phyloP scores from a whole-genome alignment of 371 early-diverging fungal genomes.

The Mortierella sp. region DNA sequence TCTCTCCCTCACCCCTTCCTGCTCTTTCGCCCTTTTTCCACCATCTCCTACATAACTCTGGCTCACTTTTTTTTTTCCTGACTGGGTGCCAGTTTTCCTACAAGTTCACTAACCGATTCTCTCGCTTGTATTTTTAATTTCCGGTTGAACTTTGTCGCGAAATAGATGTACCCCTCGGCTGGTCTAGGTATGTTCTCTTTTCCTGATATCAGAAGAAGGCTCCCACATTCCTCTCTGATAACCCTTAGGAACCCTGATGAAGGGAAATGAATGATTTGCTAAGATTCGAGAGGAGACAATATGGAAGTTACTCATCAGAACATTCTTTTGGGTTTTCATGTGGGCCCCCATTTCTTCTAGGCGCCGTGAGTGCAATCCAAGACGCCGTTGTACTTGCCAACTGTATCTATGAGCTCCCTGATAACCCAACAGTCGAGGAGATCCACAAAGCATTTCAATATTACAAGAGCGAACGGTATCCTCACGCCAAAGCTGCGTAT shows the following conservation, averaged over 20 bases:
- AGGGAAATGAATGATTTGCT: too few relatives aligned
- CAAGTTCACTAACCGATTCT: not conserved
- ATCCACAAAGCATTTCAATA: constrained; percentile 14
- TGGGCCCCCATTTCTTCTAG: constrained; percentile 1
- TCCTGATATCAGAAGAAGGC: not conserved
- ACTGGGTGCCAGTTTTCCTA: not conserved
- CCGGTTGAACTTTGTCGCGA: not conserved
- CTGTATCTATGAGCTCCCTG: constrained; percentile 29
- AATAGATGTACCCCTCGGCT: constrained; percentile 31
- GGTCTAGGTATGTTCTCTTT: constrained; percentile 19
- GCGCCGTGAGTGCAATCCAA: constrained; percentile 41
- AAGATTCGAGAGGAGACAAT: too few relatives aligned
- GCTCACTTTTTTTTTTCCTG: not conserved
- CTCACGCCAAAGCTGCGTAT: constrained; percentile 28
- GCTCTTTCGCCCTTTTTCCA: too few relatives aligned
- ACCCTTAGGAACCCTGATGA: too few relatives aligned
- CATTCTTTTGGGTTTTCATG: not conserved
- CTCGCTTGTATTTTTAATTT: not conserved
- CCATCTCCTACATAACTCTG: not conserved
- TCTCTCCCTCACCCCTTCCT: too few relatives aligned
- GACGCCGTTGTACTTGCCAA: constrained; percentile 30
- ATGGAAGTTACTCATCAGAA: too few relatives aligned
- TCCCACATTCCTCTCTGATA: not conserved
- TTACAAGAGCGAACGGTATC: constrained; percentile 29
- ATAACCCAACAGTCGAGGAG: constrained; percentile 19